Percentiles rank a stretch among this genome's conserved stretches.
phyloP scores from a whole-genome alignment of 1,139 yeast species.

The Suhomyces bolitotheri region DNA sequence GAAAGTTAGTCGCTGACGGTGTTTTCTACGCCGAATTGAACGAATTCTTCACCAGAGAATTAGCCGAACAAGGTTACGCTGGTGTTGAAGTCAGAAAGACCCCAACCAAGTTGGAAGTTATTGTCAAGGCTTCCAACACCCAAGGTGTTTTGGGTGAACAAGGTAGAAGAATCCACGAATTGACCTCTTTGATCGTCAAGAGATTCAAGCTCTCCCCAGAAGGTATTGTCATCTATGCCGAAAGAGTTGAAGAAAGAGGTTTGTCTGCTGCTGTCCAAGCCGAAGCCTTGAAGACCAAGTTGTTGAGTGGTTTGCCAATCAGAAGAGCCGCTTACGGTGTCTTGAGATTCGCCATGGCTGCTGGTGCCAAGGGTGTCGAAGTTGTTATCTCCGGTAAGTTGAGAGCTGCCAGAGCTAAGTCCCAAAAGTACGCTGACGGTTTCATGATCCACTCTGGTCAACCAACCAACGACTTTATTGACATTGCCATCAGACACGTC shows the following conservation, averaged over 20 bases:
- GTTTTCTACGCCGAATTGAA: slow-evolving; percentile 99
- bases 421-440: slow-evolving; percentile 99
- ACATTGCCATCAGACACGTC: slow-evolving; percentile 99
- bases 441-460: slow-evolving; percentile 99
- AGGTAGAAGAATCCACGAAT: slow-evolving; percentile 99
- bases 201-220: slow-evolving; percentile 97
- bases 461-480: slow-evolving; percentile 98
- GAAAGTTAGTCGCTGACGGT: slow-evolving; percentile 99
- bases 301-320: slow-evolving; percentile 98
- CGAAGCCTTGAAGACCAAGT: slow-evolving; percentile 97
- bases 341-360: slow-evolving; percentile 99
- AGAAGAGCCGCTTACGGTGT: slow-evolving; percentile 99
- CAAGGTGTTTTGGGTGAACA: slow-evolving; percentile 99
- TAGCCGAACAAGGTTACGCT: slow-evolving; percentile 99
- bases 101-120: slow-evolving; percentile 96
- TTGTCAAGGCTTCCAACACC: slow-evolving; percentile 99
- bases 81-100: slow-evolving; percentile 99
- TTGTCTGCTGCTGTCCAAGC: slow-evolving; percentile 99
- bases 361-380: slow-evolving; percentile 99
- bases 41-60: slow-evolving; percentile 99
- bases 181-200: slow-evolving; percentile 96
- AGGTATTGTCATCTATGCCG: slow-evolving; percentile 94
- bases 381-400: slow-evolving; percentile 99
- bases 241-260: slow-evolving; percentile 99
- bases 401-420: slow-evolving; percentile 99